These are phyloP conservation scores for Lactuca saligna DNA, from an alignment of 129 eudicot genomes.

Conservation along the genomic window DNA sequence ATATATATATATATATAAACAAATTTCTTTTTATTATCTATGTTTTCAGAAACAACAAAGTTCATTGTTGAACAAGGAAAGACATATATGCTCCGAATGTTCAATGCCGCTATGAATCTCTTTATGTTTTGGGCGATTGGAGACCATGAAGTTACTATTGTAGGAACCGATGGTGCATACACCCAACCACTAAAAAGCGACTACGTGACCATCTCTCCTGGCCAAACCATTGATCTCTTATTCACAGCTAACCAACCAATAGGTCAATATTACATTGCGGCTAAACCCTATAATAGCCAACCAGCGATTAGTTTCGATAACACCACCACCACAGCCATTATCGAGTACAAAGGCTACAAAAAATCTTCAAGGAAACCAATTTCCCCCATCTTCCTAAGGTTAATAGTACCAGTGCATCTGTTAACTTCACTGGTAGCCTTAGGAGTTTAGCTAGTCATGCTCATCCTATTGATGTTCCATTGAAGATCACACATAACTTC, in stretches of 20 bases:
- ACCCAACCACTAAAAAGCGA: constrained; percentile 42
- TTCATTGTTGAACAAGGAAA: constrained; percentile 38
- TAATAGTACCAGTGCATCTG: constrained; percentile 40
- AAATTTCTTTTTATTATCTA: too few relatives aligned
- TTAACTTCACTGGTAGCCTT: constrained; percentile 36
- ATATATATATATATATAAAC: too few relatives aligned
- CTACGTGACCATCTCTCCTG: constrained; percentile 39
- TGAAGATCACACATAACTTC: constrained; percentile 24
- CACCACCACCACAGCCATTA: constrained; percentile 49
- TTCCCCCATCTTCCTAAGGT: constrained; percentile 41
- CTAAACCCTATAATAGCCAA: constrained; percentile 33
- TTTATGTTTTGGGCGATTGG: constrained; percentile 35
- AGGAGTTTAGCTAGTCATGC: constrained; percentile 40
- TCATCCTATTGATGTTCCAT: constrained; percentile 45
- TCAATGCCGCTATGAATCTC: constrained; percentile 44
- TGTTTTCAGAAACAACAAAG: constrained; percentile 38
- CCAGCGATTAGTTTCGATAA: constrained; percentile 16
- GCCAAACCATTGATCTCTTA: constrained; percentile 52
- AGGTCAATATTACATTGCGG: constrained; percentile 44
- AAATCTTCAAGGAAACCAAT: not conserved
- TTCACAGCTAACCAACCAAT: constrained; percentile 41
- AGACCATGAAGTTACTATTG: constrained; percentile 44
- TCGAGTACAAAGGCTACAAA: constrained; percentile 29
- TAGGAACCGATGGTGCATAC: constrained; percentile 52
- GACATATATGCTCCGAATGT: constrained; percentile 42